These are phyloP conservation scores for Fusarium robinianum DNA, from an alignment of 2,329 filamentous ascomycete genomes.

Conservation along the genomic window DNA sequence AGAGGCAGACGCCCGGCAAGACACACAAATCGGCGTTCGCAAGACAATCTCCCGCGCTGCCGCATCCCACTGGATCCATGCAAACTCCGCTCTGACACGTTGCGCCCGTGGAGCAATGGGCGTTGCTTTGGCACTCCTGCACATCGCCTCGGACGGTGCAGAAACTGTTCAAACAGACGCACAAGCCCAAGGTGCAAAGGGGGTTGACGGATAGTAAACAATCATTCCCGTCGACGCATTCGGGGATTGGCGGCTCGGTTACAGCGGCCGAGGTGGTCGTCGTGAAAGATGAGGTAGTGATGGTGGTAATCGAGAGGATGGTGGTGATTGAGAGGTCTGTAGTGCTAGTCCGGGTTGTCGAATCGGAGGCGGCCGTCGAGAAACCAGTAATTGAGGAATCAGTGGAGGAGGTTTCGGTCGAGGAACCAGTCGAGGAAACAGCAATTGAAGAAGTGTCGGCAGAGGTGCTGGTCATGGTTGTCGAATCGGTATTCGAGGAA, in stretches of 20 bases:
- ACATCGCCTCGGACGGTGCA: conserved; percentile 7
- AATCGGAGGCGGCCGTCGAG: background rate
- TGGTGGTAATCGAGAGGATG: background rate
- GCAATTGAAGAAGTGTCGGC: background rate
- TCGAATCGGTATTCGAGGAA: background rate
- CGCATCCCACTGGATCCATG: conserved; percentile 5
- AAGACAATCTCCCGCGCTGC: conserved; percentile 4
- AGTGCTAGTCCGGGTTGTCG: background rate
- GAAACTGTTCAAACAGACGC: conserved; percentile 11
- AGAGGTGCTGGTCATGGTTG: background rate
- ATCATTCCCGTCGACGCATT: conserved; percentile 11
- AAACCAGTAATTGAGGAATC: too few relatives aligned
- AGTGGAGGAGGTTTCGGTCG: background rate
- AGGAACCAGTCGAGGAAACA: background rate
- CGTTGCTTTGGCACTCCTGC: conserved; percentile 1
- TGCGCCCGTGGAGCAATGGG: conserved; percentile 6
- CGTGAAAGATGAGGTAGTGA: background rate
- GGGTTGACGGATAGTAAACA: conserved; percentile 11
- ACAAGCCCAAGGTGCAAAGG: conserved; percentile 20
- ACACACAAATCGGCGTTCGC: conserved; percentile 13
- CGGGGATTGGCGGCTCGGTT: background rate
- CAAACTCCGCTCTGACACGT: conserved; percentile 22
- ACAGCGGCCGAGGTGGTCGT: background rate
- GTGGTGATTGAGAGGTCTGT: background rate
- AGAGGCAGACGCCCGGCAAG: conserved; percentile 15